Percentiles rank a stretch among this genome's conserved stretches.
Evolutionary conservation across 345 rosid species (phyloP).

Genomic region (Pistacia atlantica): DNA sequence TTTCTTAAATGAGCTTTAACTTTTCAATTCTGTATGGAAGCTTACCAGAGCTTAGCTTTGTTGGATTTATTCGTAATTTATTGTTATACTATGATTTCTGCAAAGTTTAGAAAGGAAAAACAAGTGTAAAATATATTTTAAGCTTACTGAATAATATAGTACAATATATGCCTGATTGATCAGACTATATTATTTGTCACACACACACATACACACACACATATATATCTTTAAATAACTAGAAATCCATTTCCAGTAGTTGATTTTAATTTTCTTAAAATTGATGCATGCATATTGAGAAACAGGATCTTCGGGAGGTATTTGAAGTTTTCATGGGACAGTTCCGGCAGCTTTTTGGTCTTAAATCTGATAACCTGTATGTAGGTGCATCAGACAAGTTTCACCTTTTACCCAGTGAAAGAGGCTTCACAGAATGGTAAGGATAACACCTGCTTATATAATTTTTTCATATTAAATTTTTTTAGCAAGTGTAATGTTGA

Average conservation of each 20-base stretch:
- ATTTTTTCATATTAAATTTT: not conserved
- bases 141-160: not conserved
- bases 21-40: not conserved
- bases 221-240: slow-evolving; percentile 4
- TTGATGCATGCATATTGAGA: slow-evolving; percentile 26
- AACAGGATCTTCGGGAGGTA: slow-evolving; percentile 76
- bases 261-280: slow-evolving; percentile 22
- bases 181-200: no score
- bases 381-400: slow-evolving; percentile 58
- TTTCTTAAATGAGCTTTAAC: not conserved
- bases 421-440: slow-evolving; percentile 93
- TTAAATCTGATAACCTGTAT: slow-evolving; percentile 58
- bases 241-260: not conserved
- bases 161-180: no score
- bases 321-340: slow-evolving; percentile 94
- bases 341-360: slow-evolving; percentile 84
- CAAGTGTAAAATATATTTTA: not conserved
- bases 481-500: slow-evolving; percentile 1
- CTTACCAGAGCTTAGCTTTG: not conserved
- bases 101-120: not conserved
- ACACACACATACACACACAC: no score
- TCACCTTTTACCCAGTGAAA: slow-evolving; percentile 70
- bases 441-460: not conserved
- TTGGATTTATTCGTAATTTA: not conserved
- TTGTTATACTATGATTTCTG: not conserved